Evolutionary conservation across 1,139 yeast species (phyloP).

Genomic region (Candida labiduridarum): DNA sequence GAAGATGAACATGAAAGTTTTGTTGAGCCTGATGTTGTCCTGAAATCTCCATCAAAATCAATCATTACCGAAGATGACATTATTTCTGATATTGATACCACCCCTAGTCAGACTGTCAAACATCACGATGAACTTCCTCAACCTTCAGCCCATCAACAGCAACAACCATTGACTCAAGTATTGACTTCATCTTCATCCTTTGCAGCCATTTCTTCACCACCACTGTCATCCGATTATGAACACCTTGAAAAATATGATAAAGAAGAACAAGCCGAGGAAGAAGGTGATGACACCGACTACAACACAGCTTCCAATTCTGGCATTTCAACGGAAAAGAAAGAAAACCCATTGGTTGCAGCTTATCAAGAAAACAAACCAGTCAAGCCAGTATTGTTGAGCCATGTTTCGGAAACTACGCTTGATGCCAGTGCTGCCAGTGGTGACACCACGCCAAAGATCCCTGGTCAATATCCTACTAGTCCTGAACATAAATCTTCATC

Average conservation of each 20-base stretch:
- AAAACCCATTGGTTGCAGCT: slow-evolving; percentile 2
- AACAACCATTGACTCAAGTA: slow-evolving; percentile 22
- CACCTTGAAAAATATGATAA: slow-evolving; percentile 16
- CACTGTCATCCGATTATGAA: slow-evolving; percentile 21
- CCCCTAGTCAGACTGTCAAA: neutral
- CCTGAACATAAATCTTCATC: slow-evolving; percentile 14
- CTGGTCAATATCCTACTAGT: slow-evolving; percentile 27
- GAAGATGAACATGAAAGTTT: slow-evolving; percentile 8
- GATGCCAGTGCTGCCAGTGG: slow-evolving; percentile 1
- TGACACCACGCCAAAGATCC: slow-evolving; percentile 16
- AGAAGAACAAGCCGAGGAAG: slow-evolving; percentile 16
- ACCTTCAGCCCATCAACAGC: slow-evolving; percentile 2
- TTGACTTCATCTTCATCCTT: slow-evolving; percentile 41
- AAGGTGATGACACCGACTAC: slow-evolving; percentile 19
- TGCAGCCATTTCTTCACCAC: slow-evolving; percentile 41
- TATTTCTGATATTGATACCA: slow-evolving; percentile 14
- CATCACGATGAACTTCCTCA: slow-evolving; percentile 1
- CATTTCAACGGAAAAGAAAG: slow-evolving; percentile 11
- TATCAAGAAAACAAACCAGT: slow-evolving; percentile 8
- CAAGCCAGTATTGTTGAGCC: slow-evolving; percentile 16
- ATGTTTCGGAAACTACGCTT: slow-evolving; percentile 17
- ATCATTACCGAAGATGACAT: slow-evolving; percentile 14
- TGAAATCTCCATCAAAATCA: slow-evolving; percentile 14
- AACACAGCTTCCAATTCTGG: slow-evolving; percentile 10
- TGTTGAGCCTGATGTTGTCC: slow-evolving; percentile 10